Conservation (phyloP, 805 yeast species). For the Huiozyma sinensis region DNA sequence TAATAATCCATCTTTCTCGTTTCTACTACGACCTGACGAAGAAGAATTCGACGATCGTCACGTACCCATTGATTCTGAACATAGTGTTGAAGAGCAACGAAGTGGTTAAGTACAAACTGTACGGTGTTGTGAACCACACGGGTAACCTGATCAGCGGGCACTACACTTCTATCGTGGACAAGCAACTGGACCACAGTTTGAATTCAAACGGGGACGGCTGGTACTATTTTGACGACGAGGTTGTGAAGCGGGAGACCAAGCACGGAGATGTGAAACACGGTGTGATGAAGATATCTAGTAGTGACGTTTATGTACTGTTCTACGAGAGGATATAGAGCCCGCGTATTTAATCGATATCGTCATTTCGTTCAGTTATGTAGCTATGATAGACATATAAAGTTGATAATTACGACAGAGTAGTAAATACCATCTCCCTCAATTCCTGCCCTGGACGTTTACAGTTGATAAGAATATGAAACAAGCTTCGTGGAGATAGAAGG, state of each 20-base stretch:
- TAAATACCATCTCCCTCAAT: no score
- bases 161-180: slow-evolving; percentile 58
- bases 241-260: slow-evolving; percentile 33
- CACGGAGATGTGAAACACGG: slow-evolving; percentile 38
- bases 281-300: slow-evolving; percentile 34
- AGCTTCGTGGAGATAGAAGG: no score
- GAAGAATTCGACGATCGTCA: slow-evolving; percentile 39
- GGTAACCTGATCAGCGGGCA: slow-evolving; percentile 69
- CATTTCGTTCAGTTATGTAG: no score
- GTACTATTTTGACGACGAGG: slow-evolving; percentile 71
- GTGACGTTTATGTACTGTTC: slow-evolving; percentile 60
- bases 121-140: slow-evolving; percentile 58
- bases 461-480: background rate
- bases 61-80: slow-evolving; percentile 45
- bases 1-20: slow-evolving; percentile 78
- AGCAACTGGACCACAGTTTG: slow-evolving; percentile 29
- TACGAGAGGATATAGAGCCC: slow-evolving; percentile 34
- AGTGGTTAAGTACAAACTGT: slow-evolving; percentile 38
- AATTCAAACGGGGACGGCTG: slow-evolving; percentile 36
- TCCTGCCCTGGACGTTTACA: no score
- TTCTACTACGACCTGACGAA: slow-evolving; percentile 49
- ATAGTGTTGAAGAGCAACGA: slow-evolving; percentile 33
- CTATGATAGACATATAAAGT: no score
- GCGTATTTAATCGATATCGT: no score
- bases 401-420: background rate